Evolutionary conservation across 306 rosid species (phyloP).

Genomic region (Lotus japonicus): DNA sequence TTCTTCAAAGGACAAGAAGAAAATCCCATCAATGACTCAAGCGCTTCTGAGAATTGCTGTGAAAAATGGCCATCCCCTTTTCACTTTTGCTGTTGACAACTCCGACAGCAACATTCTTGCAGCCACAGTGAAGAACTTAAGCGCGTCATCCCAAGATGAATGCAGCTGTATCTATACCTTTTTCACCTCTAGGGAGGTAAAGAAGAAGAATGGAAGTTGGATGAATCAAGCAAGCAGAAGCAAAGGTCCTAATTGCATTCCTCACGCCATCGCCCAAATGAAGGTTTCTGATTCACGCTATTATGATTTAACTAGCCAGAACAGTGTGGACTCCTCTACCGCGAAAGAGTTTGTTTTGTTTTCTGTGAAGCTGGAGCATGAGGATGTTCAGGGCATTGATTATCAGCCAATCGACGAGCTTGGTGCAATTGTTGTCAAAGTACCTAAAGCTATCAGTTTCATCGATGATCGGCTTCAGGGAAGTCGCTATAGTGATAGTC

Average conservation of each 20-base stretch:
- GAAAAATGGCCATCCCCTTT: conserved; percentile 75
- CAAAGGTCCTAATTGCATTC: conserved; percentile 57
- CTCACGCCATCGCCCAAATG: conserved; percentile 80
- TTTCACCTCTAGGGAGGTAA: conserved; percentile 62
- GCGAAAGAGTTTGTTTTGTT: conserved; percentile 68
- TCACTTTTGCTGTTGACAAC: conserved; percentile 79
- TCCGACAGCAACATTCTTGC: conserved; percentile 58
- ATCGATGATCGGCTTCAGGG: conserved; percentile 17
- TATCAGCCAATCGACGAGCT: conserved; percentile 79
- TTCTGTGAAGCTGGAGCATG: conserved; percentile 54
- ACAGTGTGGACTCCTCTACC: conserved; percentile 27
- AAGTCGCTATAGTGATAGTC: conserved; percentile 15
- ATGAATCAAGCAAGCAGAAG: conserved; percentile 62
- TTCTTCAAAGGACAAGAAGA: conserved; percentile 41
- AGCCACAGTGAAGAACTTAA: conserved; percentile 69
- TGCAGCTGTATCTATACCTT: conserved; percentile 51
- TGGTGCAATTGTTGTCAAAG: conserved; percentile 73
- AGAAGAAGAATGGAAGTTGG: conserved; percentile 82
- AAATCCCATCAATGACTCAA: conserved; percentile 44
- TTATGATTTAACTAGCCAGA: conserved; percentile 33
- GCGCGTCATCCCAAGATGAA: conserved; percentile 39
- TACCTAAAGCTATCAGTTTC: conserved; percentile 35
- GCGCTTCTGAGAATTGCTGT: conserved; percentile 73
- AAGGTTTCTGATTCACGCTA: conserved; percentile 57
- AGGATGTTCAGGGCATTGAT: conserved; percentile 42